These are phyloP conservation scores for Ceratocystis albifundus DNA, from an alignment of 2,329 filamentous ascomycete genomes.

Conservation along the genomic window DNA sequence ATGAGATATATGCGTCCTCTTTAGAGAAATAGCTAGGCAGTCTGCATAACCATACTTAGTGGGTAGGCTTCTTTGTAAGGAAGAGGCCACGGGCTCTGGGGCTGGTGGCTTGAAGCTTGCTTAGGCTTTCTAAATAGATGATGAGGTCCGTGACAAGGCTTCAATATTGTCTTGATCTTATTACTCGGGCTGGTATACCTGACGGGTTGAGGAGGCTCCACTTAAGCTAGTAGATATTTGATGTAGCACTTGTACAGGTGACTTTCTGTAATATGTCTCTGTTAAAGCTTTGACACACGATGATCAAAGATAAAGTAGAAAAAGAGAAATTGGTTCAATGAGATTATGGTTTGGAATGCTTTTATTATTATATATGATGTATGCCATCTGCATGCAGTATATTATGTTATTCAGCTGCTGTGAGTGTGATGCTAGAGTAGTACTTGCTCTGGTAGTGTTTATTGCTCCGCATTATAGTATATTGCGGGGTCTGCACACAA, in stretches of 20 bases:
- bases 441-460: background rate
- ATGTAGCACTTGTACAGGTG: background rate
- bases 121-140: background rate
- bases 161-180: too few species aligned
- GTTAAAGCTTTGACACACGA: background rate
- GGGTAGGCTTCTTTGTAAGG: conserved; percentile 3
- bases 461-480: background rate
- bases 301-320: too few species aligned
- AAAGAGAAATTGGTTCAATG: too few species aligned
- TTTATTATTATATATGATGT: too few species aligned
- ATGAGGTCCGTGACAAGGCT: background rate
- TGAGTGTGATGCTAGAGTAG: background rate
- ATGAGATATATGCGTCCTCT: background rate
- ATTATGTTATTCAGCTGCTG: background rate
- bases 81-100: conserved; percentile 20
- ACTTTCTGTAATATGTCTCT: background rate
- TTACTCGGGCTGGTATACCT: background rate
- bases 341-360: too few species aligned
- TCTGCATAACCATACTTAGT: background rate
- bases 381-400: background rate
- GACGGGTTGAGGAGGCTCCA: background rate
- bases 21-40: background rate
- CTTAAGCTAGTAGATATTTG: background rate
- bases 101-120: background rate
- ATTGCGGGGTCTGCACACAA: background rate